A percentile compares a stretch with the other conserved stretches of the same genome.
Conservation (phyloP, 176 grass and related monocot species). For the Coix lacrymajobi region DNA sequence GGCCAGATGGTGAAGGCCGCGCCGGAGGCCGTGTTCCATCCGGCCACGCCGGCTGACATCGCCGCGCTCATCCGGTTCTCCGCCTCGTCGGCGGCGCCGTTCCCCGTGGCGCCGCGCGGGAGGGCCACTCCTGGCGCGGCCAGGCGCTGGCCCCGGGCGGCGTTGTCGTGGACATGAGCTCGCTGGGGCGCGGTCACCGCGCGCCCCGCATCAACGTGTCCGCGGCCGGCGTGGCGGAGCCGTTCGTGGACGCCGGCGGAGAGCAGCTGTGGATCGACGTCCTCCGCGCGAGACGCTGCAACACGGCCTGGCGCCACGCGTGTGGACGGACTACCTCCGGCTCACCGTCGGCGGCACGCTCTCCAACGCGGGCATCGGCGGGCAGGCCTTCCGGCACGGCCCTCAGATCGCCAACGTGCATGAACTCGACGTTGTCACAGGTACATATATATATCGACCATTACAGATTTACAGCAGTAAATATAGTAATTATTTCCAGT, state of each 20-base stretch:
- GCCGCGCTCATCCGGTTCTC: conserved; percentile 42
- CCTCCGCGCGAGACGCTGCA: conserved; percentile 35
- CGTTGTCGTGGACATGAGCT: conserved; percentile 55
- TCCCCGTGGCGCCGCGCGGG: conserved; percentile 39
- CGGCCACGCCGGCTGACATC: conserved; percentile 30
- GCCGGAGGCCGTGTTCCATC: conserved; percentile 24
- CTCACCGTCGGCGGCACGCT: conserved; percentile 67
- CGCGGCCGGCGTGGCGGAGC: background rate
- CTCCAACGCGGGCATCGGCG: conserved; percentile 74
- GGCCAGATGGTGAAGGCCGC: conserved; percentile 22
- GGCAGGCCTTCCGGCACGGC: conserved; percentile 61
- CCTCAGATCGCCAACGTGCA: conserved; percentile 68
- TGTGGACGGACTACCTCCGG: conserved; percentile 61
- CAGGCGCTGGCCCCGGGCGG: conserved; percentile 34
- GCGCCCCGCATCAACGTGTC: conserved; percentile 35
- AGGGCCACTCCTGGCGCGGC: conserved; percentile 45
- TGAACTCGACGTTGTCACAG: conserved; percentile 63
- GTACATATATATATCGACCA: conserved; percentile 19
- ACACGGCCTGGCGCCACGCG: conserved; percentile 41
- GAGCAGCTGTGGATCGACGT: conserved; percentile 67
- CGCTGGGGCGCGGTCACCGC: background rate
- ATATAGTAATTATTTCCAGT: background rate
- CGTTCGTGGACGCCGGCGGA: conserved; percentile 48
- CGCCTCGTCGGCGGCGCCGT: conserved; percentile 17
- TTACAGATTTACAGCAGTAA: background rate